phyloP scores from a whole-genome alignment of 1,284 basidiomycete species.

The Moesziomyces globuligerus region DNA sequence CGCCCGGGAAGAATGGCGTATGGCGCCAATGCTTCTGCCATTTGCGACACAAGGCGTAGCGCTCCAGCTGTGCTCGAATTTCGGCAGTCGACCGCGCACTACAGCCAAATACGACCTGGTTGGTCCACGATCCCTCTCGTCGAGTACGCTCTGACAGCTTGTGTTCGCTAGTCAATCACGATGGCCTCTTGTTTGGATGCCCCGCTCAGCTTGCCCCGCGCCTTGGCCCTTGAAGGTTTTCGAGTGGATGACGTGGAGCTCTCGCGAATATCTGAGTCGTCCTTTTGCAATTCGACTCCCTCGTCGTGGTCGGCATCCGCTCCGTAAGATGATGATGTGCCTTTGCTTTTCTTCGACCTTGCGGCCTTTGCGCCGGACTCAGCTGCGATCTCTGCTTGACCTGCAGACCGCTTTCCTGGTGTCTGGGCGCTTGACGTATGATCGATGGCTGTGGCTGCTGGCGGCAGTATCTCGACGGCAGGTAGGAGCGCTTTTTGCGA shows the following conservation, averaged over 20 bases:
- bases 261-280: neutral
- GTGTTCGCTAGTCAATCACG: slow-evolving; percentile 19
- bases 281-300: neutral
- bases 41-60: slow-evolving; percentile 3
- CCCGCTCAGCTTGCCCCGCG: slow-evolving; percentile 5
- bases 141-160: no score
- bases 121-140: no score
- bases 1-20: slow-evolving; percentile 56
- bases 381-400: neutral
- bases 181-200: slow-evolving; percentile 14
- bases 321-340: neutral
- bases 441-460: slow-evolving; percentile 1
- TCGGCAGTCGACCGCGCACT: no score
- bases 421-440: neutral
- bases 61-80: no score
- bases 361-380: neutral
- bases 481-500: slow-evolving; percentile 12
- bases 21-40: slow-evolving; percentile 48
- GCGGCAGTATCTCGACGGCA: slow-evolving; percentile 22
- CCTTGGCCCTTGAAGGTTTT: neutral
- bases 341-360: slow-evolving; percentile 8
- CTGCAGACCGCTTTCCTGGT: slow-evolving; percentile 7
- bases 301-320: no score
- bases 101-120: no score
- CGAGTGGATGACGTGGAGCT: neutral